These are phyloP conservation scores for Sporobolomyces phaffii DNA, from an alignment of 768 basidiomycete genomes.

Conservation along the genomic window DNA sequence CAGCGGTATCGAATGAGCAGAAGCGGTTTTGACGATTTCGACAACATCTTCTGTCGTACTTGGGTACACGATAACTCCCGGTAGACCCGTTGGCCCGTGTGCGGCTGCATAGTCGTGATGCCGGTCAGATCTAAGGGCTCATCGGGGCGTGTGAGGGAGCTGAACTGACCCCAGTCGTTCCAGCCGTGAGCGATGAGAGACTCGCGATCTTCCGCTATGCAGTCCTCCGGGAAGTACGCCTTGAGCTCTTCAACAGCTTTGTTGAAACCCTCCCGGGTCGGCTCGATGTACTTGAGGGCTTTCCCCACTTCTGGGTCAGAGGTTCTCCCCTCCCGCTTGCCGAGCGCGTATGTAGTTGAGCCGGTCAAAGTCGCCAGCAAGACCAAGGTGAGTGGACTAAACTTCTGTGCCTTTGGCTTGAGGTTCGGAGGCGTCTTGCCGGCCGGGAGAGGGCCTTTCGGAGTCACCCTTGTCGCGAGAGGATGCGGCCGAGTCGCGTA, in stretches of 20 bases:
- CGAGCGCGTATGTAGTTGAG: constrained; percentile 19
- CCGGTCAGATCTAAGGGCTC: background rate
- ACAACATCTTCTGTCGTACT: constrained; percentile 74
- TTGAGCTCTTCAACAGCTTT: constrained; percentile 31
- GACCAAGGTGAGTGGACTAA: constrained; percentile 18
- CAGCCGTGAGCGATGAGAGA: constrained; percentile 37
- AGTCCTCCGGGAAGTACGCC: constrained; percentile 33
- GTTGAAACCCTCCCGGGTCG: constrained; percentile 32
- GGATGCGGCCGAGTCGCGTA: constrained; percentile 30
- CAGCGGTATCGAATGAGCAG: constrained; percentile 67
- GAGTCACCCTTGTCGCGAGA: constrained; percentile 19
- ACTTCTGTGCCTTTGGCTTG: background rate
- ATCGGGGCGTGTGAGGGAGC: rapidly evolving
- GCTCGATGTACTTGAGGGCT: background rate
- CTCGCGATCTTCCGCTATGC: constrained; percentile 24
- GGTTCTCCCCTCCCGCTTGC: background rate
- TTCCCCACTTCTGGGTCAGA: background rate
- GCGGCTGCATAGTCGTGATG: background rate
- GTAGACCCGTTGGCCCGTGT: constrained; percentile 38
- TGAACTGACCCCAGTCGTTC: constrained; percentile 31
- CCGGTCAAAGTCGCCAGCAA: constrained; percentile 35
- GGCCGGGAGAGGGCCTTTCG: constrained; percentile 19
- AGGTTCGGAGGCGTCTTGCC: background rate
- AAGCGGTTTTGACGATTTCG: constrained; percentile 67
- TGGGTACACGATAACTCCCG: constrained; percentile 49